Evolutionary conservation across 768 basidiomycete species (phyloP), one percentile per base, ranked within the genome.

Genomic region (Podaxis sp.): DNA sequence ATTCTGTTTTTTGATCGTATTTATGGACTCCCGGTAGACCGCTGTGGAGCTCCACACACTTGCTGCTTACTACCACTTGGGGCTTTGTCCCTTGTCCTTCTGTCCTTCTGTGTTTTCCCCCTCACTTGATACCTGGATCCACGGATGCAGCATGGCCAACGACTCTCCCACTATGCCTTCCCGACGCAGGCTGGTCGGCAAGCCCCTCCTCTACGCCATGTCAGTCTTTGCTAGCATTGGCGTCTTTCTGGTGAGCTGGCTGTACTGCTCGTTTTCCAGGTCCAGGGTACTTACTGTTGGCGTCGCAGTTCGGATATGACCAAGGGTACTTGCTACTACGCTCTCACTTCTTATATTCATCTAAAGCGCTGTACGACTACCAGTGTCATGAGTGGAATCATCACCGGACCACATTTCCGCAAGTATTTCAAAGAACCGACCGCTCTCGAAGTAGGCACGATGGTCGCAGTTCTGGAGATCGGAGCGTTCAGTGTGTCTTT

Each of bases 381-480:
- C 70, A 93, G 92, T 64, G 92, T 93, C 72, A 93, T 93, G 89
- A 90, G 88, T 66, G 95, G 95, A 30, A 87, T 97, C 67, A 96
- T 98, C 74, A 97, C 89, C 28, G 90, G 90, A 0, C 89, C 89
- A 22, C 83, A 93, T 73, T 93, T 94, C 75, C 84, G 80, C 67
- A 84, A 87, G 59, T 96, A 85, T 76, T 96, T 98, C 79, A 78
- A 91, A 64, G 82, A 87, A 19, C 95, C 94, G 17, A 82, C 83
- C 15, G 80, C 89, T 0, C 75, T 90, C 55, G 84, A 90, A 69
- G 74, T 95, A 24, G 95, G 94, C n/a, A 93, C 92, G 19, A 95
- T 98, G 90, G 95, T 97, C 44, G 93, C 95, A n/a, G 89, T 96
- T 4, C 78, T 96, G 38, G 95, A 98, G 75, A 83, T 98, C 39